Base-by-base conservation (phyloP, 2,329 filamentous ascomycete species). In the Colletotrichum euphorbiae region DNA sequence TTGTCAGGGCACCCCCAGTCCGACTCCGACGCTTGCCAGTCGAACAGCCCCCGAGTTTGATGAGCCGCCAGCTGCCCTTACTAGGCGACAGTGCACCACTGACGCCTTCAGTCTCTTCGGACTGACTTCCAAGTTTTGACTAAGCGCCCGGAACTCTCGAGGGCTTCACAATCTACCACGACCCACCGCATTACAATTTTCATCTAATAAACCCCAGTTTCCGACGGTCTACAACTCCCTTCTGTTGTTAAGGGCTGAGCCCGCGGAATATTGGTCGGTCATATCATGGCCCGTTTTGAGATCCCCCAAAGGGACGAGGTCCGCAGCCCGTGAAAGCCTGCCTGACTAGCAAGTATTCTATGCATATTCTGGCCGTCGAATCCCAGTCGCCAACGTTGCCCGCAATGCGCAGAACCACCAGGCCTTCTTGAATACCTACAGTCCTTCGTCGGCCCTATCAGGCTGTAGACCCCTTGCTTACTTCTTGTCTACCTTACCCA, bases 381-480 rank as follows among this genome's bases (percentile, higher is more conserved):
- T 17, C 42, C 31, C 43, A 50, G 33, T 42, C 46, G 11, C 6
- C 9, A 12, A 4, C 52, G n/a, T n/a, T 45, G n/a, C 42, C 13
- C n/a, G 21, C 40, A 19, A 48, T 38, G 28, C 40, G 28, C 43
- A 33, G 24, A 28, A 28, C 28, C 28, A 7, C 28, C n/a, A 28
- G 17, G 21, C 42, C 24, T 40, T 62, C 31, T 56, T 38, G 33
- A 31, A 33, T 3, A 24, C 24, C 24, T 17, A 7, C 4, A 28
- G 28, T 52, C 31, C 46, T 45, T 11, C 28, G 50, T 31, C 48
- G 21, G 65, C 42, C 61, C 55, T 65, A 59, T 15, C 45, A 50
- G 61, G 65, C 55, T 50, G 40, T n/a, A 36, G 28, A 31, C n/a
- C 45, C n/a, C 31, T 54, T 21, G 46, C 59, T 48, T 54, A 31